Base-by-base conservation (phyloP, 345 rosid genomes). In the Carallia pectinifolia region DNA sequence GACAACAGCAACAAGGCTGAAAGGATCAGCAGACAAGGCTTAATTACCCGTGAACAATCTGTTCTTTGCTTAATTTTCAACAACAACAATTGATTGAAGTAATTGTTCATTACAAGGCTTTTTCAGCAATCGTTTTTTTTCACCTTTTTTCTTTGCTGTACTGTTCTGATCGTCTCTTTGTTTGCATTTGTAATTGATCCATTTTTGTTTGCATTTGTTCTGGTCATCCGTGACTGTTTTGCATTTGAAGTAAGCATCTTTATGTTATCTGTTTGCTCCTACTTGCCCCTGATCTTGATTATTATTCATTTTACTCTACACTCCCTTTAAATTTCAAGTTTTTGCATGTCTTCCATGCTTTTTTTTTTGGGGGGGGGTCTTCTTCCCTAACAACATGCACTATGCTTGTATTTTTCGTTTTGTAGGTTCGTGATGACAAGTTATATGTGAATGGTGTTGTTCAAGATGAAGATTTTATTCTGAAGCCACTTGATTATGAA, bases 401-500 rank as follows among this genome's bases (percentile, higher is more conserved):
- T 4, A 15, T 56, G 16, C 29, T 8, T 56, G 16, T 27, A 13
- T 19, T 27, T 18, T 67, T 72, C 66, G 60, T 84, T 38, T 63
- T 70, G 38, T 65, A 93, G 98, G 89, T 89, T 71, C 72, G 72
- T 65, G 86, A 81, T 78, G 96, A 96, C 12, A 88, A 89, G 64
- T 82, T 93, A 53, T 69, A 83, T 74, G 87, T 93, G 76, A 93
- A 93, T 66, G 93, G 85, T 66, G 79, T 66, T 60, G 80, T 75
- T 65, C 80, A 81, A 78, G 83, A 78, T 67, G 98, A 93, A 79
- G 85, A 85, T 38, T 93, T 87, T 76, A 76, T 93, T 52, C 67
- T 85, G 62, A 97, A 93, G 76, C 93, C 92, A 30, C 83, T 89
- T 64, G 68, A 78, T 61, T 93, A 93, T 77, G 90, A 56, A 23